These are phyloP conservation scores for Heritiera fomes DNA, from an alignment of 345 rosid species.

Conservation along the genomic window DNA sequence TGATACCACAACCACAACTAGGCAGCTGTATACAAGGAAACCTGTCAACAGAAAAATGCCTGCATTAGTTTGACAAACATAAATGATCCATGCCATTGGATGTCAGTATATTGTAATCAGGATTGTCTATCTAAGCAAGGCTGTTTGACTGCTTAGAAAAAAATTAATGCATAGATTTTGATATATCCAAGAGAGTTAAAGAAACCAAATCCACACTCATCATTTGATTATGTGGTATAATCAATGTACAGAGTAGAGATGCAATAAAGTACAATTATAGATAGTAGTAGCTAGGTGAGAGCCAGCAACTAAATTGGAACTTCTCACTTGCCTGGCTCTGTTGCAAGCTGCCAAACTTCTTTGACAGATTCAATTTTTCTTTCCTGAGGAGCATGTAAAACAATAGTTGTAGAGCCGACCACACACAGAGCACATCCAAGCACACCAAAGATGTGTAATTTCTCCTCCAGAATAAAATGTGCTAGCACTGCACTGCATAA, in stretches of 20 bases:
- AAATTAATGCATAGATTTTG: not conserved
- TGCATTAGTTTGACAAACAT: slow-evolving; percentile 8
- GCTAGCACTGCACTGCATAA: slow-evolving; percentile 91
- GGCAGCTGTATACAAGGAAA: slow-evolving; percentile 59
- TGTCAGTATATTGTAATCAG: not conserved
- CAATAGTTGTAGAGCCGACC: slow-evolving; percentile 83
- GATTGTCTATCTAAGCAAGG: not conserved
- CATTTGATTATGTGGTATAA: not conserved
- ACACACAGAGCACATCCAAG: slow-evolving; percentile 85
- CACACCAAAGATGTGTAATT: slow-evolving; percentile 73
- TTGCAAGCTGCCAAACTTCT: slow-evolving; percentile 84
- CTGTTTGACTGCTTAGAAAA: not conserved
- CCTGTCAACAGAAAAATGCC: slow-evolving; percentile 35
- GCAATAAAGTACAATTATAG: not conserved
- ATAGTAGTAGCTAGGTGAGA: too few relatives aligned
- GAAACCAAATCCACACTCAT: not conserved
- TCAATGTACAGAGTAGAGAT: not conserved
- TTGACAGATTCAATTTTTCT: slow-evolving; percentile 69
- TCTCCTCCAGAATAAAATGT: slow-evolving; percentile 86
- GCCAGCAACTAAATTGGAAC: not conserved
- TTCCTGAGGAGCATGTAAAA: slow-evolving; percentile 87
- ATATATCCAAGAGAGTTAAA: not conserved
- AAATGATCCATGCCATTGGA: not conserved
- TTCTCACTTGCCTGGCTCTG: slow-evolving; percentile 61
- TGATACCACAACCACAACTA: slow-evolving; percentile 47